phyloP scores from a whole-genome alignment of 1,284 basidiomycete species.

The Boletus calvinii region DNA sequence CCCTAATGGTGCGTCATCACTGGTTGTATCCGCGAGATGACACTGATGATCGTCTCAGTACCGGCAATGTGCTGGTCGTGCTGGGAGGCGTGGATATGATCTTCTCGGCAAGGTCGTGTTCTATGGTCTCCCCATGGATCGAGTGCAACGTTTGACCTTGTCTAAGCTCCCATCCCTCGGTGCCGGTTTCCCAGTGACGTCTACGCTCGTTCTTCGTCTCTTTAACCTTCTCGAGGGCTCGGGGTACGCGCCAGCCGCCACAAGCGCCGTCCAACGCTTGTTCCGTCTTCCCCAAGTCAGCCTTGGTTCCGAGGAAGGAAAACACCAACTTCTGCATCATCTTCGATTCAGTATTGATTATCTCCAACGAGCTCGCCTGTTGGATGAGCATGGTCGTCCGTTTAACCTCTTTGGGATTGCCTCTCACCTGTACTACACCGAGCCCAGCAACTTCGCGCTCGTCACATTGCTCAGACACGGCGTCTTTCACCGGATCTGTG shows the following conservation, averaged over 20 bases:
- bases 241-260: conserved; percentile 46
- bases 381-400: conserved; percentile 53
- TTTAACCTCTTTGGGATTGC: conserved; percentile 59
- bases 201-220: conserved; percentile 61
- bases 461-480: conserved; percentile 57
- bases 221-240: conserved; percentile 67
- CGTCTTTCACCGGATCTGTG: conserved; percentile 56
- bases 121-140: conserved; percentile 61
- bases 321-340: conserved; percentile 59
- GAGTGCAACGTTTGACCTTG: conserved; percentile 59
- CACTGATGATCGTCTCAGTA: conserved; percentile 40
- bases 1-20: conserved; percentile 50
- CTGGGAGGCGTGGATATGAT: conserved; percentile 69
- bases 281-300: conserved; percentile 57
- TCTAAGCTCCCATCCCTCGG: conserved; percentile 63
- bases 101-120: conserved; percentile 70
- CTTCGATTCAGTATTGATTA: conserved; percentile 72
- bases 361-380: conserved; percentile 53
- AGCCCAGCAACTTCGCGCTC: conserved; percentile 68
- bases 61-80: conserved; percentile 68
- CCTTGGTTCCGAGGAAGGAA: conserved; percentile 52
- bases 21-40: background rate
- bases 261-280: conserved; percentile 50
- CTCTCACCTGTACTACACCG: conserved; percentile 61
- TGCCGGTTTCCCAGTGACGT: conserved; percentile 64